These are phyloP conservation scores for Hapsidospora chrysogenum DNA, from an alignment of 495 filamentous ascomycete species.

Conservation along the genomic window DNA sequence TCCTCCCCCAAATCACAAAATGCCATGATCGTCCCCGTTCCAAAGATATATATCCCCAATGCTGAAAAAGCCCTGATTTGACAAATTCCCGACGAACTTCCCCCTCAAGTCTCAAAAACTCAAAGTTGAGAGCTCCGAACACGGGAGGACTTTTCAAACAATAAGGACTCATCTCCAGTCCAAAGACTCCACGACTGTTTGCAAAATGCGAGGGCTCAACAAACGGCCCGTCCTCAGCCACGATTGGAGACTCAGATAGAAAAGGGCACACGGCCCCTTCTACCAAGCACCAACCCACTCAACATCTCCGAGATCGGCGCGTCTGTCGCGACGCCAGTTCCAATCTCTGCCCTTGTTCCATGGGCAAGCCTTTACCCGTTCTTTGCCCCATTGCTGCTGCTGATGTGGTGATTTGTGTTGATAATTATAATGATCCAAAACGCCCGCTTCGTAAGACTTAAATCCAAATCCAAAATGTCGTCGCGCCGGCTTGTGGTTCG, in stretches of 20 bases:
- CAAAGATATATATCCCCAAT: too few species aligned
- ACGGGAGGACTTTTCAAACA: too few species aligned
- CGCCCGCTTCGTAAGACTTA: conserved; percentile 15
- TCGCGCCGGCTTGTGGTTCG: conserved; percentile 22
- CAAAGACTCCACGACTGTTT: too few species aligned
- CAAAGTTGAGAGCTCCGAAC: too few species aligned
- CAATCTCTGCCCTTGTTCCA: conserved; percentile 31
- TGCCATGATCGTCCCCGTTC: neutral
- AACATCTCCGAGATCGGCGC: conserved; percentile 51
- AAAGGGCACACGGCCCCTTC: conserved; percentile 14
- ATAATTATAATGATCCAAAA: conserved; percentile 14
- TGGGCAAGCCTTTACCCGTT: conserved; percentile 30
- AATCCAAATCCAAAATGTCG: conserved; percentile 17
- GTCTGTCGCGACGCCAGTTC: conserved; percentile 54
- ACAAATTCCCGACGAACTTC: too few species aligned
- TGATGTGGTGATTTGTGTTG: conserved; percentile 11
- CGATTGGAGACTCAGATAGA: conserved; percentile 25
- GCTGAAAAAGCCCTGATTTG: too few species aligned
- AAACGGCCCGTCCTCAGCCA: conserved; percentile 37
- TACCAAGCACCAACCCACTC: conserved; percentile 89
- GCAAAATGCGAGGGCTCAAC: too few species aligned
- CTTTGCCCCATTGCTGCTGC: conserved; percentile 17
- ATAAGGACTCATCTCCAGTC: too few species aligned
- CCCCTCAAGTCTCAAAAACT: too few species aligned
- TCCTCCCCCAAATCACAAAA: conserved; percentile 4